These are phyloP conservation scores for Paulownia fortunei DNA, from an alignment of 257 asterid genomes.

Conservation along the genomic window DNA sequence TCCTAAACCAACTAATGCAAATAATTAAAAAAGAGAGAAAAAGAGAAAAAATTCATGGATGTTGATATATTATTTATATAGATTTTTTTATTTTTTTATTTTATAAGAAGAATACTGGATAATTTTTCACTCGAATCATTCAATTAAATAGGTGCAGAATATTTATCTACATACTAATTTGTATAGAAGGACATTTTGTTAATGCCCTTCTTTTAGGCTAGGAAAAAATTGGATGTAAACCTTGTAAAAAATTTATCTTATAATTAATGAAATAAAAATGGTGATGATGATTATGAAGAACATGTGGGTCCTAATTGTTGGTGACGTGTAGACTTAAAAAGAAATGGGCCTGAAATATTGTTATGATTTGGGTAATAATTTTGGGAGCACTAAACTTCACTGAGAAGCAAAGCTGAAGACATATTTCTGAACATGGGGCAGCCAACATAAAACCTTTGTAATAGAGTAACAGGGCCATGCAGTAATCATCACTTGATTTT, in stretches of 20 bases:
- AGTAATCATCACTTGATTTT: constrained; percentile 24
- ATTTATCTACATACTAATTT: no score
- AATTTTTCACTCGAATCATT: no score
- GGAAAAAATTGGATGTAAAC: not conserved
- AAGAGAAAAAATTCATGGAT: no score
- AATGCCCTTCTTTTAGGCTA: no score
- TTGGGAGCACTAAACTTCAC: constrained; percentile 28
- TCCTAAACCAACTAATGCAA: no score
- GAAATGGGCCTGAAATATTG: not conserved
- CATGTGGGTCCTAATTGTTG: constrained; percentile 25
- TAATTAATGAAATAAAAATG: not conserved
- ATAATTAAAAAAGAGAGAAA: no score
- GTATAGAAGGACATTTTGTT: no score
- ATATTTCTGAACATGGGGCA: constrained; percentile 7
- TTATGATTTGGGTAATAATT: constrained; percentile 32
- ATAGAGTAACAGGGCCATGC: constrained; percentile 25
- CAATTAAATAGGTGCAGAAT: no score
- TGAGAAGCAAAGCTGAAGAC: constrained; percentile 34
- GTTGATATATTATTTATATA: no score
- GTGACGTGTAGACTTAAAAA: constrained; percentile 9
- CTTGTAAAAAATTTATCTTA: no score
- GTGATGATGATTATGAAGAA: not conserved
- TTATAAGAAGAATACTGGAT: no score
- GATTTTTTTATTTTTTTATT: no score
- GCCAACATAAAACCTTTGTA: not conserved